Base-by-base conservation (phyloP, 306 rosid species). In the Quercus variabilis region DNA sequence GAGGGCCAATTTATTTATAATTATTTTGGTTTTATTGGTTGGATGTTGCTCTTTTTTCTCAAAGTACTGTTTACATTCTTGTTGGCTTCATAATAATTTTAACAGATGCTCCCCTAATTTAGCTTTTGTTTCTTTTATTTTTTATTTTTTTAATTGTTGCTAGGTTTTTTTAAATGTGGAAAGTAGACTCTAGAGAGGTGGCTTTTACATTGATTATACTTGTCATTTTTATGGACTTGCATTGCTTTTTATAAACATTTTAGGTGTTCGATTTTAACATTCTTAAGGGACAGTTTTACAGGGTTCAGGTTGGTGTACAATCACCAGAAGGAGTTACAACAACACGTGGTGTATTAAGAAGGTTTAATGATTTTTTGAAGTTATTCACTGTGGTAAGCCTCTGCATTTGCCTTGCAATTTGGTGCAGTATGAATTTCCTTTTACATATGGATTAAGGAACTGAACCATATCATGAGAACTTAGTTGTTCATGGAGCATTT, bases 231-330 rank as follows among this genome's bases (percentile, higher is more conserved):
- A 11, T 67, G 20, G 73, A 28, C 30, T 82, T 68, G 71, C 30
- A 67, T 74, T 21, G 23, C 80, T 52, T 52, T 56, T 63, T 54
- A 20, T 76, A 68, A 68, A 73, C 62, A 74, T 55, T 76, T 78
- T 82, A 33, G 80, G 74, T 63, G 63, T 82, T 82, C 74, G 72
- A 71, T 82, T 84, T 83, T 92, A 86, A 92, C 95, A 89, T 84
- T 87, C 78, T 88, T 67, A 82, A 75, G 88, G 92, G 88, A 86
- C 99, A 96, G 99, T 96, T 96, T 90, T 96, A 93, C 93, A 96
- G 98, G 98, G 89, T 96, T 77, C 96, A 93, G 85, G 93, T 96
- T 85, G 98, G 96, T 77, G 74, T 96, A 76, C 99, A 96, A 86
- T 93, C 98, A 79, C 94, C 95, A 1, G 95, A 89, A 81, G 98